A percentile compares a stretch with the other conserved stretches of the same genome.
phyloP scores from a whole-genome alignment of 371 early-diverging fungal species.

The Ordospora colligata region DNA sequence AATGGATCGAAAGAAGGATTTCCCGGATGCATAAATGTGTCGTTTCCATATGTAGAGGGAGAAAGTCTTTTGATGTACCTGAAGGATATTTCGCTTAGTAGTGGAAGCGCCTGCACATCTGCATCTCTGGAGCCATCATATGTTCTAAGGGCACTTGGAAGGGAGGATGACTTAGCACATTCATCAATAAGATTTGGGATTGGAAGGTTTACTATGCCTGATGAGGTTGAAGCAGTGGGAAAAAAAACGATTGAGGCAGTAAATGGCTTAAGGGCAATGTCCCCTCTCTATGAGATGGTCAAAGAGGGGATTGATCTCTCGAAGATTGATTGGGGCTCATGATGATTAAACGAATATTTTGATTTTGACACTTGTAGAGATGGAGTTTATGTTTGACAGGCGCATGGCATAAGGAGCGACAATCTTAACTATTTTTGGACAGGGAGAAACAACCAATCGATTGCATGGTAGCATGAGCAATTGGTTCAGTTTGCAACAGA shows the following conservation, averaged over 20 bases:
- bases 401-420: neutral
- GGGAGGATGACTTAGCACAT: conserved; percentile 94
- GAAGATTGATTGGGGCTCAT: conserved; percentile 44
- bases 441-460: neutral
- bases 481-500: neutral
- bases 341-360: neutral
- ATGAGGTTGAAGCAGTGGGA: conserved; percentile 81
- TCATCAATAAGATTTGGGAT: conserved; percentile 93
- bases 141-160: conserved; percentile 89
- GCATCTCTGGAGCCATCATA: conserved; percentile 95
- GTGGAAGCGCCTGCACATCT: conserved; percentile 94
- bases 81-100: conserved; percentile 88
- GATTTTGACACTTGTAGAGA: neutral
- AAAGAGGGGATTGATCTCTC: conserved; percentile 60
- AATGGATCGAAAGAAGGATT: conserved; percentile 43
- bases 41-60: conserved; percentile 98
- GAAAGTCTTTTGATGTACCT: conserved; percentile 95
- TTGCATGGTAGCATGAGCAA: neutral
- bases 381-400: neutral
- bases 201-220: conserved; percentile 89
- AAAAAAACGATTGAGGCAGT: conserved; percentile 77
- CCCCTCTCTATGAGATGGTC: conserved; percentile 93
- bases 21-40: conserved; percentile 83
- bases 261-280: conserved; percentile 80
- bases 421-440: neutral